Base-by-base conservation (phyloP, 352 stramenopile genomes). In the Discostella stelligera region DNA sequence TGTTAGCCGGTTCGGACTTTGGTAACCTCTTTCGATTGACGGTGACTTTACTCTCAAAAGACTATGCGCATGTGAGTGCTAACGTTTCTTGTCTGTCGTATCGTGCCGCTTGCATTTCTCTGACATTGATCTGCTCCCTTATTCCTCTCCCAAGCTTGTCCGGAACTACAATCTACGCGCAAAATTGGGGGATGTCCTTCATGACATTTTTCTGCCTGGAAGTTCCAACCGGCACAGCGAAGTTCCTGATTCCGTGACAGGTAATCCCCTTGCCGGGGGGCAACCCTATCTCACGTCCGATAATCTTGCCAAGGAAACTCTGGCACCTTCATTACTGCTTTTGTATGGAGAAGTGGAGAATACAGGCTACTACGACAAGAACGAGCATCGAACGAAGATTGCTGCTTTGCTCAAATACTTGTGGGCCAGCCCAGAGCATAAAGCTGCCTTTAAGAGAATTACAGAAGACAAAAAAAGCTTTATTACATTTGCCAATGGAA, bases 281-380 rank as follows among this genome's bases (percentile, higher is more conserved):
- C 78, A 81, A 50, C 82, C 86, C 0, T 93, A 91, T 56, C 79
- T 95, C 11, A 71, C 90, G 5, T 90, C 86, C 14, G 84, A 92
- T 65, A 70, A 83, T 20, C 54, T 74, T 3, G 80, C 87, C 1
- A 84, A 91, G 77, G 80, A 91, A 76, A 86, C 77, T 18, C 83
- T 99, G 27, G 96, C 96, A 11, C 97, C 97, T 10, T 98, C 96
- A 27, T 84, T 99, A 2, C 81, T 99, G 41, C 92, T 95, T n/a
- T 83, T 99, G 13, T 99, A 99, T 74, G 97, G 97, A 50, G 96
- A 99, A 74, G 97, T 99, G 0, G 96, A 99, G 75, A 95, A 98
- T 55, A 98, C 96, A 3, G 97, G 96, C 0, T 98, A 97, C 66
- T 99, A 99, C 74, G 96, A 99, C 68, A 98, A 98, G 77, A 96